phyloP scores from a whole-genome alignment of 2,329 filamentous ascomycete genomes.

The Sporothrix globosa region DNA sequence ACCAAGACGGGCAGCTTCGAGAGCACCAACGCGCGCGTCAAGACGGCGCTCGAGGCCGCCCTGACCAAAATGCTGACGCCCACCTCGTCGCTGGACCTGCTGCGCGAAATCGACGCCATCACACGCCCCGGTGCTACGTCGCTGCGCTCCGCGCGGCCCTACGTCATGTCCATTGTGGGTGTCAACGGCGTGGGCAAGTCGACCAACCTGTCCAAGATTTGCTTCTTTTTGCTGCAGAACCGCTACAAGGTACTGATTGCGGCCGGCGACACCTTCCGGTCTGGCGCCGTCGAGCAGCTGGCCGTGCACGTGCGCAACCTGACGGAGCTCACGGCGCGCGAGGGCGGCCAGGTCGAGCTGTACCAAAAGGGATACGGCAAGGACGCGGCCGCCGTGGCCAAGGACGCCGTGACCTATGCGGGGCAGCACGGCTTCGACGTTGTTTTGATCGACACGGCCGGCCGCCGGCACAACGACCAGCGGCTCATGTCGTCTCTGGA shows the following conservation, averaged over 20 bases:
- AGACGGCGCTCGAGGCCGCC: constrained; percentile 86
- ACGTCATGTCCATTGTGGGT: constrained; percentile 96
- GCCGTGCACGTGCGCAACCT: constrained; percentile 94
- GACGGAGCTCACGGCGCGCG: constrained; percentile 81
- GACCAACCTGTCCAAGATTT: constrained; percentile 96
- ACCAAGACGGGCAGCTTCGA: constrained; percentile 93
- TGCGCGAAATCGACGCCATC: constrained; percentile 87
- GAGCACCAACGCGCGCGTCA: constrained; percentile 78
- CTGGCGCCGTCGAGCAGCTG: constrained; percentile 94
- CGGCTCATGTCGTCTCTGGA: constrained; percentile 95
- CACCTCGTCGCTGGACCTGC: constrained; percentile 88
- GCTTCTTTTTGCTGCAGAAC: constrained; percentile 96
- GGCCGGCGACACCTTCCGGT: constrained; percentile 95
- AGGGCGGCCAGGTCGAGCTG: constrained; percentile 80
- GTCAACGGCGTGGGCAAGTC: constrained; percentile 99
- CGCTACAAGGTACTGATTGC: constrained; percentile 94
- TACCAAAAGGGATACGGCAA: constrained; percentile 99
- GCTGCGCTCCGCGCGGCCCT: constrained; percentile 71
- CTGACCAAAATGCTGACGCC: constrained; percentile 95
- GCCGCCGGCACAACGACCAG: constrained; percentile 91
- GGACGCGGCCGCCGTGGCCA: constrained; percentile 92
- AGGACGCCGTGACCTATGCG: constrained; percentile 86
- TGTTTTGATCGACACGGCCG: constrained; percentile 94
- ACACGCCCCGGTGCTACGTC: constrained; percentile 67
- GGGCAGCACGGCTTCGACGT: constrained; percentile 80